Evolutionary conservation across 306 rosid species (phyloP).

Genomic region (Casuarina cunninghamiana): DNA sequence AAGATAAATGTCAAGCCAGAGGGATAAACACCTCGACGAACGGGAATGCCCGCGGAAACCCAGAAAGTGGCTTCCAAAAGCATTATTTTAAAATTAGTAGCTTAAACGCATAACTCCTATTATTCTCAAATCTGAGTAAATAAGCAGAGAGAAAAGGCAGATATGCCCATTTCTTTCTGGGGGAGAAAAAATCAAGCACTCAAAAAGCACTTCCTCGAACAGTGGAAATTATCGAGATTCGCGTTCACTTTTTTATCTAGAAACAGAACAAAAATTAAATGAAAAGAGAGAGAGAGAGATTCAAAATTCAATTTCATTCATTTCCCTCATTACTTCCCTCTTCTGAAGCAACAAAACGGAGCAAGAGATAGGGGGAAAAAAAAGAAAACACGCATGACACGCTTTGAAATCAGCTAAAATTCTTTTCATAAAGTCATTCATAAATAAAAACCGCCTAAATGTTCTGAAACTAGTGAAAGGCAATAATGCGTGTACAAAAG

Average conservation of each 20-base stretch:
- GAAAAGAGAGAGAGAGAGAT: background rate
- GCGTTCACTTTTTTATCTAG: too few relatives aligned
- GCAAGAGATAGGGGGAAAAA: background rate
- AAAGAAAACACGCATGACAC: background rate
- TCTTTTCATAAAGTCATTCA: background rate
- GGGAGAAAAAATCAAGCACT: background rate
- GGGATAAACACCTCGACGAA: background rate
- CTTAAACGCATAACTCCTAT: background rate
- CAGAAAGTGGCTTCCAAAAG: background rate
- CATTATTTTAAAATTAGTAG: background rate
- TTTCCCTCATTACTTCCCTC: conserved; percentile 1
- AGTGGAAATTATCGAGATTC: background rate
- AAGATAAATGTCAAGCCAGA: conserved; percentile 2
- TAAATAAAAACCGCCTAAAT: background rate
- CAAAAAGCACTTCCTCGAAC: background rate
- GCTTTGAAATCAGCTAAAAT: background rate
- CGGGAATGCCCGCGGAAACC: background rate
- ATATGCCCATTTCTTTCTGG: background rate
- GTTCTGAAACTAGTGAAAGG: conserved; percentile 5
- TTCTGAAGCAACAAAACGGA: conserved; percentile 7
- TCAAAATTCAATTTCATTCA: background rate
- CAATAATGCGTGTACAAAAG: conserved; percentile 3
- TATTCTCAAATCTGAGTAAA: background rate
- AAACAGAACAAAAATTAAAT: background rate
- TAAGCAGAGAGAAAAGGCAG: background rate